Evolutionary conservation across 1,284 basidiomycete species (phyloP), one percentile per base, ranked within the genome.

Genomic region (Baeospora myosura): DNA sequence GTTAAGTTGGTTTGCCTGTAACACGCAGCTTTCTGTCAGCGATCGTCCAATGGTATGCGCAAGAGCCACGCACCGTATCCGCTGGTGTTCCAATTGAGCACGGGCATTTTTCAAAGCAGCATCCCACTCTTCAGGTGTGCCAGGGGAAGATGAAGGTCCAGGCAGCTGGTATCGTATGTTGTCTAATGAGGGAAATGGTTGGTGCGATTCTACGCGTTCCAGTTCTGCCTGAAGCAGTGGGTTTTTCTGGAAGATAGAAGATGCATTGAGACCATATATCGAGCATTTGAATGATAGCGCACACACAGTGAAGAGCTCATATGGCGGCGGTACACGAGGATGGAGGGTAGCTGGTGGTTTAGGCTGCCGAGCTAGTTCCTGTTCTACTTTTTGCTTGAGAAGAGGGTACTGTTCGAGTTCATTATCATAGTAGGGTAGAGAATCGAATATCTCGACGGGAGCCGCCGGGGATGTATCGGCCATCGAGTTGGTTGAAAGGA

Each of bases 341-440:
- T 92, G 76, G 53, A 86, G 64, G 22, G 62, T 61, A 45, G 67
- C 57, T 24, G 72, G 66, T 17, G 69, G 69, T 52, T 76, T 78
- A 33, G 76, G 71, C 57, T 88, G 78, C 16, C 73, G 70, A 21
- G 79, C 80, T 38, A 90, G 64, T 57, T 88, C 82, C 46, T 69
- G 71, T 45, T 85, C 80, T 10, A 91, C 88, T 52, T 80, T 80
- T 53, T 80, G 72, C 53, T 75, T 78, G 46, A 88, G 66, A 44
- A 77, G 63, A 2, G 88, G 84, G 46, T 80, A 75, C 42, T 73
- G 74, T 48, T 94, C 88, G 35, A 94, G 71, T 55, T 97, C 92
- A 58, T 90, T 86, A 67, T 98, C 94, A 56, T 90, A 93, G 66
- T 97, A 97, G 10, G 94, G 91, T 44, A 96, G 72, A 17, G 91